Conservation (phyloP, 352 stramenopile species). For the Phytophthora palmivora region DNA sequence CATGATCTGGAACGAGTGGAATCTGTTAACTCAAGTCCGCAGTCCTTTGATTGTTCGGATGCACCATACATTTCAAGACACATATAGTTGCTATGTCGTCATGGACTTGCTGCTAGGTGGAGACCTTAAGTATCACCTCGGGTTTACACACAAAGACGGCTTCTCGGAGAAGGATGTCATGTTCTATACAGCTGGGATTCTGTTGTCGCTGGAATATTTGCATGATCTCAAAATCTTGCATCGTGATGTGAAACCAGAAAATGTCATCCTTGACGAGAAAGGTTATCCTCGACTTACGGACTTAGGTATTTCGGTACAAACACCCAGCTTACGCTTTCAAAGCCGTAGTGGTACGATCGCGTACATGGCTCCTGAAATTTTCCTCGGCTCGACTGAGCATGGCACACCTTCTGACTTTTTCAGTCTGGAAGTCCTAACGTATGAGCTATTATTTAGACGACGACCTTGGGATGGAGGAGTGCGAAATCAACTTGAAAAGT, state of each 20-base stretch:
- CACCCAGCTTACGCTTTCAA: constrained; percentile 44
- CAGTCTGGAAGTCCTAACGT: constrained; percentile 59
- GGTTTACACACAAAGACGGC: constrained; percentile 47
- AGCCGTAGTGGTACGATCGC: constrained; percentile 66
- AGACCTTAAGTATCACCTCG: constrained; percentile 79
- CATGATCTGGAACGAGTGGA: constrained; percentile 85
- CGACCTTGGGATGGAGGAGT: constrained; percentile 52
- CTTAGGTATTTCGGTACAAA: constrained; percentile 75
- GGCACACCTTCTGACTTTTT: constrained; percentile 70
- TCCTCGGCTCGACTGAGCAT: constrained; percentile 57
- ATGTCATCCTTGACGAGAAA: constrained; percentile 85
- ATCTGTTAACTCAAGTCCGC: constrained; percentile 58
- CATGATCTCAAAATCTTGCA: constrained; percentile 74
- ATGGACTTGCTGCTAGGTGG: constrained; percentile 80
- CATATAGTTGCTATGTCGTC: constrained; percentile 75
- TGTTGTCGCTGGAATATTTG: constrained; percentile 75
- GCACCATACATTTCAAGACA: constrained; percentile 76
- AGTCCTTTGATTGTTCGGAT: constrained; percentile 66
- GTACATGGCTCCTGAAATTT: constrained; percentile 86
- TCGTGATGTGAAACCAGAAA: constrained; percentile 87
- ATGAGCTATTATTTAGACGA: constrained; percentile 58
- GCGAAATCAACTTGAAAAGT: constrained; percentile 42
- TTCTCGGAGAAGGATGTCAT: constrained; percentile 59
- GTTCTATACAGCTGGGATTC: constrained; percentile 71
- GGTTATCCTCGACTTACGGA: constrained; percentile 79